These are phyloP conservation scores for Galerina sulciceps DNA, from an alignment of 768 basidiomycete genomes.

Conservation along the genomic window DNA sequence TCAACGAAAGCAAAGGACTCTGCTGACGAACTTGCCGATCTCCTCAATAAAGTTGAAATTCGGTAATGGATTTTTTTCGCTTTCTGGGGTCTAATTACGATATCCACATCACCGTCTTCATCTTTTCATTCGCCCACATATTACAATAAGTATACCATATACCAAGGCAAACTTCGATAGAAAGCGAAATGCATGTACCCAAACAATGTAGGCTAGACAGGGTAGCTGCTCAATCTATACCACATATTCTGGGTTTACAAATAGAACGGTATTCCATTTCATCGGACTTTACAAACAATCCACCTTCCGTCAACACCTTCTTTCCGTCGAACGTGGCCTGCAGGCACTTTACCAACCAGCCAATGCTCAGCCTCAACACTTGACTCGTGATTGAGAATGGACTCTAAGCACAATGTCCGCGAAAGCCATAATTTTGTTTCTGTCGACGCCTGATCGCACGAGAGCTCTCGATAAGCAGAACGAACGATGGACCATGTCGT, in stretches of 20 bases:
- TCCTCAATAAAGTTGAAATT: constrained; percentile 68
- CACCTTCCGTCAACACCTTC: constrained; percentile 63
- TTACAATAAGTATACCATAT: constrained; percentile 4
- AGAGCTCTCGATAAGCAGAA: constrained; percentile 65
- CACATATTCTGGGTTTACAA: neutral
- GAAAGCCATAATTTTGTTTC: constrained; percentile 52
- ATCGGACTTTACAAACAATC: constrained; percentile 60
- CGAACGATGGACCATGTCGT: constrained; percentile 66
- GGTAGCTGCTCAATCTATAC: neutral
- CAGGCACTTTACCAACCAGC: constrained; percentile 44
- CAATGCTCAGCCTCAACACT: constrained; percentile 51
- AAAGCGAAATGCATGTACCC: neutral
- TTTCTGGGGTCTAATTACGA: neutral
- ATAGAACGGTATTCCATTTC: constrained; percentile 3
- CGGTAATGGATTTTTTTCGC: constrained; percentile 1
- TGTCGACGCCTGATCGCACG: constrained; percentile 39
- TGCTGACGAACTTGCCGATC: constrained; percentile 51
- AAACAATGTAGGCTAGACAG: neutral
- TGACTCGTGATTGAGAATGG: constrained; percentile 30
- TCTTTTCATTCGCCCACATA: neutral
- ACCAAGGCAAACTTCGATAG: constrained; percentile 9
- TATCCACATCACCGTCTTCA: neutral
- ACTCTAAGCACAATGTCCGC: constrained; percentile 50
- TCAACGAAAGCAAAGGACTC: constrained; percentile 25
- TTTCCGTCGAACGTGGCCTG: constrained; percentile 57